A percentile compares a stretch with the other conserved stretches of the same genome.
These are phyloP conservation scores for Neurospora sp. DNA, from an alignment of 495 filamentous ascomycete species.

Conservation along the genomic window DNA sequence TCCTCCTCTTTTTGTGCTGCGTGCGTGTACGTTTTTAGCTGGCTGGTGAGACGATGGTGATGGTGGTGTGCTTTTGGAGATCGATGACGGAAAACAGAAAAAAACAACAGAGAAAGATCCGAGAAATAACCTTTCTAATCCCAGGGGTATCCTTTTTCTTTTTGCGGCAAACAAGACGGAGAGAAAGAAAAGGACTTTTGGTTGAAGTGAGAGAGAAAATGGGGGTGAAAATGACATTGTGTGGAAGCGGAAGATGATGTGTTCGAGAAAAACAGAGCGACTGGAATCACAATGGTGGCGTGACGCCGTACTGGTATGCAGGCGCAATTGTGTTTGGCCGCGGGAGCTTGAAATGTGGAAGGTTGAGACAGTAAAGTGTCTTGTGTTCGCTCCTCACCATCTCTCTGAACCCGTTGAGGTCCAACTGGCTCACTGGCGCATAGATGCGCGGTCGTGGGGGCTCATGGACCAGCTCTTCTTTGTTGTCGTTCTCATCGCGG, in stretches of 20 bases:
- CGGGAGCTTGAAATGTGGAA: neutral
- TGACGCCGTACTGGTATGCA: neutral
- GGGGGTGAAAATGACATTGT: neutral
- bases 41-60: neutral
- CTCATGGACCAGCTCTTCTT: conserved; percentile 4
- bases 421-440: conserved; percentile 1
- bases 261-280: too few species aligned
- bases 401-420: conserved; percentile 1
- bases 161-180: neutral
- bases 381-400: neutral
- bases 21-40: neutral
- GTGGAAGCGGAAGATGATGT: neutral
- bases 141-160: neutral
- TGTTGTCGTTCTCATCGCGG: neutral
- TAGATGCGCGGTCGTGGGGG: conserved; percentile 6
- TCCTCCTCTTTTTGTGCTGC: neutral
- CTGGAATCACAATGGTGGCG: neutral
- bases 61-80: neutral
- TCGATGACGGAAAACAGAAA: neutral
- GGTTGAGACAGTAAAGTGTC: neutral
- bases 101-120: neutral
- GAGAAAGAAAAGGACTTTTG: neutral
- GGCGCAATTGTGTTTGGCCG: neutral
- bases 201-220: neutral
- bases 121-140: neutral